Evolutionary conservation across 495 filamentous ascomycete genomes (phyloP).

Genomic region (Lineolata rhizophorae): DNA sequence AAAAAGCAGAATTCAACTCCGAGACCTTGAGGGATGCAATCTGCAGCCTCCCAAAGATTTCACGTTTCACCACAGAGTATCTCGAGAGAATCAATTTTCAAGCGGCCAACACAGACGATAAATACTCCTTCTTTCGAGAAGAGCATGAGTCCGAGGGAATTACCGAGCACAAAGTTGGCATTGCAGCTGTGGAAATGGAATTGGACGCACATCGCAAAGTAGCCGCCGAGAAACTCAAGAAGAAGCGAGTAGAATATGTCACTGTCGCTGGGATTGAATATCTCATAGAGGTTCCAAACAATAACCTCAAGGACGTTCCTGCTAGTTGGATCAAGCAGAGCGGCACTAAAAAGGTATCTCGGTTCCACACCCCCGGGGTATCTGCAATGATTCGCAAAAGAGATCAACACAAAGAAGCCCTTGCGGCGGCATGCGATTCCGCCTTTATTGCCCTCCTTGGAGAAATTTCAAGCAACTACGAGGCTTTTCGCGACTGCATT

Average conservation of each 20-base stretch:
- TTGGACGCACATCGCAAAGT: constrained; percentile 51
- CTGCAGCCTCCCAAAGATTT: constrained; percentile 53
- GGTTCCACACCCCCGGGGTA: constrained; percentile 90
- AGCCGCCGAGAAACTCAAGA: constrained; percentile 46
- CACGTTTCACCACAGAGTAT: constrained; percentile 41
- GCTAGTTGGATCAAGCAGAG: constrained; percentile 88
- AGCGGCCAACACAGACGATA: constrained; percentile 71
- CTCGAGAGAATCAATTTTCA: constrained; percentile 72
- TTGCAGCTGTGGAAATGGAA: constrained; percentile 73
- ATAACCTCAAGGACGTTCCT: constrained; percentile 61
- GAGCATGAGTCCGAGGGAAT: constrained; percentile 71
- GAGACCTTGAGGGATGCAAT: constrained; percentile 49
- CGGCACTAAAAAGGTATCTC: constrained; percentile 77
- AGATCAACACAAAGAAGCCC: constrained; percentile 83
- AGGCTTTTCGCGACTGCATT: constrained; percentile 70
- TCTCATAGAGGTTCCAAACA: constrained; percentile 73
- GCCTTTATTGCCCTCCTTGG: constrained; percentile 51
- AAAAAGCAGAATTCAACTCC: constrained; percentile 55
- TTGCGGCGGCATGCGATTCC: constrained; percentile 80
- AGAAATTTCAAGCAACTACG: constrained; percentile 61
- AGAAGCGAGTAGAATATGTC: constrained; percentile 49
- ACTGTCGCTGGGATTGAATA: constrained; percentile 83
- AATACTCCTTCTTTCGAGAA: constrained; percentile 82
- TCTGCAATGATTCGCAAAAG: constrained; percentile 61
- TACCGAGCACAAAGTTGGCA: constrained; percentile 70